phyloP scores from a whole-genome alignment of 2,329 filamentous ascomycete genomes.

The Fusarium floridanum region DNA sequence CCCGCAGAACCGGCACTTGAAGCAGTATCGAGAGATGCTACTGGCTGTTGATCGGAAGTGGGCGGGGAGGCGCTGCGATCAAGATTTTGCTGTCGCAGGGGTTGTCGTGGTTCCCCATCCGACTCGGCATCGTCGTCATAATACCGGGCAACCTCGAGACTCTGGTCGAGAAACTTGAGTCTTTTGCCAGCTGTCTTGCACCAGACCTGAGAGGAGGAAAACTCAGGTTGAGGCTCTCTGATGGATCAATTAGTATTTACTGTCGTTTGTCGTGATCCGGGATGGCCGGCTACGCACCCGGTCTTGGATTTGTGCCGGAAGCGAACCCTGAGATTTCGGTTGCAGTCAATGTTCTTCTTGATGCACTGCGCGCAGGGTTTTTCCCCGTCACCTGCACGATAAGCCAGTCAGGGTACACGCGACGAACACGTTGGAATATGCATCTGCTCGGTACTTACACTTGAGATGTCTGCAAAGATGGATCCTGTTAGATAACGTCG shows the following conservation, averaged over 20 bases:
- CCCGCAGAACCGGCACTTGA: slow-evolving; percentile 12
- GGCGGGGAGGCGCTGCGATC: not conserved
- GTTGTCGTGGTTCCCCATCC: slow-evolving; percentile 8
- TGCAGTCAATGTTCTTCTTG: slow-evolving; percentile 32
- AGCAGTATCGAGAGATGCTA: not conserved
- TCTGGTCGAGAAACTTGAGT: slow-evolving; percentile 35
- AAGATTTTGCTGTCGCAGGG: not conserved
- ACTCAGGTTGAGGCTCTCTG: slow-evolving; percentile 26
- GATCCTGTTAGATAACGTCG: not conserved
- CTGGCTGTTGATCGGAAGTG: not conserved
- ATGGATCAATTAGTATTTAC: slow-evolving; percentile 4
- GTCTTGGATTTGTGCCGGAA: slow-evolving; percentile 29
- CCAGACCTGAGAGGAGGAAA: slow-evolving; percentile 31
- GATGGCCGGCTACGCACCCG: slow-evolving; percentile 16
- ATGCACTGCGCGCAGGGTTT: slow-evolving; percentile 35
- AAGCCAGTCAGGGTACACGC: not conserved
- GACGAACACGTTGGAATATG: not conserved
- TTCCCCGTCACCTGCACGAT: slow-evolving; percentile 27
- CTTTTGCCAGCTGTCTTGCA: slow-evolving; percentile 32
- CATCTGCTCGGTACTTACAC: slow-evolving; percentile 17
- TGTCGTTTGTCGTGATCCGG: not conserved
- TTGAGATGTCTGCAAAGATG: slow-evolving; percentile 27
- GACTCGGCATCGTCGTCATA: slow-evolving; percentile 15
- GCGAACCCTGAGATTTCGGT: slow-evolving; percentile 28
- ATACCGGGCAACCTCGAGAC: not conserved